Conservation (phyloP, 2,329 filamentous ascomycete species). For the Ophiostoma quercus region DNA sequence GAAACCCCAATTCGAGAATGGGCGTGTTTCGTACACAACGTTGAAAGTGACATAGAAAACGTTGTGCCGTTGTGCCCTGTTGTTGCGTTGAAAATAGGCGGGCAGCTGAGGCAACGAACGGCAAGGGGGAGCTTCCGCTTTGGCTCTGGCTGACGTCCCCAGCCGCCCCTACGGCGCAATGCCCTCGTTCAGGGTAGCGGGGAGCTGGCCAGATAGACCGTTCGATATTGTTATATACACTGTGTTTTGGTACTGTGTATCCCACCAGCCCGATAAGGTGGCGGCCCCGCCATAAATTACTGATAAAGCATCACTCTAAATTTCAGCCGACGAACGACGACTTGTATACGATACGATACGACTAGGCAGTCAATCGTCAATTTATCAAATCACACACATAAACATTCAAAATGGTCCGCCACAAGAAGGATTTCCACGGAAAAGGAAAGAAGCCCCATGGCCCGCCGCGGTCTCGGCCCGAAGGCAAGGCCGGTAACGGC, state of each 20-base stretch:
- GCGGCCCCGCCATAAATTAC: conserved; percentile 6
- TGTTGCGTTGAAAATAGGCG: background rate
- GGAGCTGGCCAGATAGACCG: conserved; percentile 12
- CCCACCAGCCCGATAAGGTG: conserved; percentile 9
- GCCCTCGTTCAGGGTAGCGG: background rate
- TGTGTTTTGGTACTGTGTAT: background rate
- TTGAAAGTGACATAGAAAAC: background rate
- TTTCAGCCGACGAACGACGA: background rate
- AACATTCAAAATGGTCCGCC: conserved; percentile 67
- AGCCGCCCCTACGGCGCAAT: conserved; percentile 2
- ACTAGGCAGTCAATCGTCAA: background rate
- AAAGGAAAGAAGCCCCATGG: conserved; percentile 68
- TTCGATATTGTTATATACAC: background rate
- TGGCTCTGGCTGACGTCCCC: conserved; percentile 5
- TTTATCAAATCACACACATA: background rate
- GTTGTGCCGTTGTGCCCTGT: conserved; percentile 2
- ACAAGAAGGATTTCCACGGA: conserved; percentile 81
- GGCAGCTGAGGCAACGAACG: background rate
- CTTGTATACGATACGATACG: background rate
- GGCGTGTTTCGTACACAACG: background rate
- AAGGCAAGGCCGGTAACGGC: conserved; percentile 29
- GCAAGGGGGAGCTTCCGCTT: conserved; percentile 4
- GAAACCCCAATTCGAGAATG: background rate
- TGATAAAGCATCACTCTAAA: background rate
- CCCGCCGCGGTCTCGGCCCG: conserved; percentile 47